Percentiles rank a stretch among this genome's conserved stretches.
Evolutionary conservation across 2,329 filamentous ascomycete species (phyloP).

Genomic region (Botrytis squamosa): DNA sequence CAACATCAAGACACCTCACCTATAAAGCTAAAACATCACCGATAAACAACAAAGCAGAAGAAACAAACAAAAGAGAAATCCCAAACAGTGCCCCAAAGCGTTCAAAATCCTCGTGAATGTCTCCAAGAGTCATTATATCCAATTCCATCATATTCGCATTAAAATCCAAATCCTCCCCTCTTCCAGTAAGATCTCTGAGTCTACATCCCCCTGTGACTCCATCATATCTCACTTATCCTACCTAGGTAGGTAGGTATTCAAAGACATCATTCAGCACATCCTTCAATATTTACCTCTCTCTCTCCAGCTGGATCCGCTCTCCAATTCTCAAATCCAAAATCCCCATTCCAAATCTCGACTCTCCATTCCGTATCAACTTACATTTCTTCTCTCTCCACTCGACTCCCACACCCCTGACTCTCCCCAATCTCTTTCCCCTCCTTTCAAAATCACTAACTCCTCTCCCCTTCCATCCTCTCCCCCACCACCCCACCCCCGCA

Average conservation of each 20-base stretch:
- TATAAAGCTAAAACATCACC: not conserved
- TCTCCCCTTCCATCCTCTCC: not conserved
- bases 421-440: accelerated
- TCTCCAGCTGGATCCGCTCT: not conserved
- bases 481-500: not conserved
- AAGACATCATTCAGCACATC: accelerated
- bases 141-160: not conserved
- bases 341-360: not conserved
- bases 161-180: not conserved
- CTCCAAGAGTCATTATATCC: not conserved
- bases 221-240: not conserved
- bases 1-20: not conserved
- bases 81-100: not conserved
- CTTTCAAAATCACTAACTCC: accelerated
- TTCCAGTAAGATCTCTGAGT: not conserved
- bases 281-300: not conserved
- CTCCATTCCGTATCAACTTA: accelerated
- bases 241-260: too few species aligned
- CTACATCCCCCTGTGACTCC: not conserved
- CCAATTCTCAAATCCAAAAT: accelerated
- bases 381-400: not conserved
- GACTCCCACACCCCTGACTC: accelerated
- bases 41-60: not conserved
- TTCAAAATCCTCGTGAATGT: not conserved
- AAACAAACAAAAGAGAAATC: too few species aligned